A percentile compares a stretch with the other conserved stretches of the same genome.
phyloP scores from a whole-genome alignment of 805 yeast species.

The Yarrowia sp. region DNA sequence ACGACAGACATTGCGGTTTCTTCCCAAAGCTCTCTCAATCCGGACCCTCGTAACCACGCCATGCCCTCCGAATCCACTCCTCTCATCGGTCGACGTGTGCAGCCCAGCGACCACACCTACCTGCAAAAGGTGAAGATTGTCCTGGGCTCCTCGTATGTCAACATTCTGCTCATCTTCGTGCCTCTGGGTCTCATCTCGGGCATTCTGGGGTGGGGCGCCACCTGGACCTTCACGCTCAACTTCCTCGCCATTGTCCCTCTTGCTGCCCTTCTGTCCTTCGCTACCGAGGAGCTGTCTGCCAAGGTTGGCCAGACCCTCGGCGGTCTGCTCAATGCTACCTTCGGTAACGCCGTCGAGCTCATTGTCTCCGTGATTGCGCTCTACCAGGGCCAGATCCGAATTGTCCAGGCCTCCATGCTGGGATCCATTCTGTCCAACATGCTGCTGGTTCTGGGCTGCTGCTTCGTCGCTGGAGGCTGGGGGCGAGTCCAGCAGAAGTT shows the following conservation, averaged over 20 bases:
- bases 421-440: conserved; percentile 90
- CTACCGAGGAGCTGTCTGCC: conserved; percentile 88
- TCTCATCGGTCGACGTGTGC: conserved; percentile 24
- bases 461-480: conserved; percentile 90
- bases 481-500: conserved; percentile 81
- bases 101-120: conserved; percentile 4
- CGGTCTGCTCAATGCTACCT: conserved; percentile 91
- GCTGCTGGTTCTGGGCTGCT: conserved; percentile 88
- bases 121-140: conserved; percentile 29
- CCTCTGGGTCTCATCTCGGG: conserved; percentile 86
- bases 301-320: conserved; percentile 91
- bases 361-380: conserved; percentile 92
- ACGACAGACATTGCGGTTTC: neutral
- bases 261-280: conserved; percentile 85
- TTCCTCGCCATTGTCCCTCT: conserved; percentile 89
- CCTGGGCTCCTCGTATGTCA: conserved; percentile 59
- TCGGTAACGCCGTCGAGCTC: conserved; percentile 96
- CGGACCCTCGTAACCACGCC: neutral
- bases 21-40: neutral
- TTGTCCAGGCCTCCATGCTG: conserved; percentile 96
- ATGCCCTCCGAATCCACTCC: conserved; percentile 22
- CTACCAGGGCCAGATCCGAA: conserved; percentile 78
- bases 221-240: conserved; percentile 64
- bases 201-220: conserved; percentile 51
- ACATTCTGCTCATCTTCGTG: conserved; percentile 74